Percentiles rank a stretch among this genome's conserved stretches.
Conservation (phyloP, 1,284 basidiomycete species). For the Jaminaea rosea region DNA sequence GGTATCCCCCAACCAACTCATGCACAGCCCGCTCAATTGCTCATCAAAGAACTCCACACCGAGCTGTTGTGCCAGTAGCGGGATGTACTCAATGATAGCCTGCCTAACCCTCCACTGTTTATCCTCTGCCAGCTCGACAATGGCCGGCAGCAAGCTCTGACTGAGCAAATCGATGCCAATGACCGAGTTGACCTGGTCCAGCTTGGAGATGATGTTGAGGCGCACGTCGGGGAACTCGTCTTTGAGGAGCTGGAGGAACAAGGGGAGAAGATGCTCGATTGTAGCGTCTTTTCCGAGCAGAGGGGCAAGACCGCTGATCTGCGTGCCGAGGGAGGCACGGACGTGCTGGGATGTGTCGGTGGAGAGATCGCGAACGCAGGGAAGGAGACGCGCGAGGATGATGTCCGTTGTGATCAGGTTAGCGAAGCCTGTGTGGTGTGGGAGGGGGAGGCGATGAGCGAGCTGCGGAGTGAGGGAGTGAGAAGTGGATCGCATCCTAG, state of each 20-base stretch:
- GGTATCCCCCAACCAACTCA: slow-evolving; percentile 98
- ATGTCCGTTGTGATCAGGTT: slow-evolving; percentile 89
- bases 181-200: slow-evolving; percentile 94
- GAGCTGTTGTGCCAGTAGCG: slow-evolving; percentile 90
- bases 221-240: slow-evolving; percentile 98
- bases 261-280: slow-evolving; percentile 88
- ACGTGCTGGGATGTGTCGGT: slow-evolving; percentile 94
- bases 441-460: too few relatives aligned
- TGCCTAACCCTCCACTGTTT: slow-evolving; percentile 99
- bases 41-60: slow-evolving; percentile 97
- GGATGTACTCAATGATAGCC: slow-evolving; percentile 98
- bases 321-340: slow-evolving; percentile 86
- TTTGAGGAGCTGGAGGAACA: slow-evolving; percentile 92
- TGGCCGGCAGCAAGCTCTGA: slow-evolving; percentile 91
- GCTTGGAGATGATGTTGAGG: slow-evolving; percentile 95
- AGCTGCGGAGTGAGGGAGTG: not conserved
- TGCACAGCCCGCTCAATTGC: slow-evolving; percentile 89
- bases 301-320: slow-evolving; percentile 95
- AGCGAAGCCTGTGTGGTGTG: slow-evolving; percentile 64
- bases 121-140: slow-evolving; percentile 96
- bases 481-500: not conserved
- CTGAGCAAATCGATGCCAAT: slow-evolving; percentile 94
- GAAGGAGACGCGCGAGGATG: slow-evolving; percentile 82
- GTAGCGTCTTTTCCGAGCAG: slow-evolving; percentile 88
- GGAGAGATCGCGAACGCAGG: slow-evolving; percentile 91